Evolutionary conservation across 768 basidiomycete genomes (phyloP).

Genomic region (Fomitopsis serialis): DNA sequence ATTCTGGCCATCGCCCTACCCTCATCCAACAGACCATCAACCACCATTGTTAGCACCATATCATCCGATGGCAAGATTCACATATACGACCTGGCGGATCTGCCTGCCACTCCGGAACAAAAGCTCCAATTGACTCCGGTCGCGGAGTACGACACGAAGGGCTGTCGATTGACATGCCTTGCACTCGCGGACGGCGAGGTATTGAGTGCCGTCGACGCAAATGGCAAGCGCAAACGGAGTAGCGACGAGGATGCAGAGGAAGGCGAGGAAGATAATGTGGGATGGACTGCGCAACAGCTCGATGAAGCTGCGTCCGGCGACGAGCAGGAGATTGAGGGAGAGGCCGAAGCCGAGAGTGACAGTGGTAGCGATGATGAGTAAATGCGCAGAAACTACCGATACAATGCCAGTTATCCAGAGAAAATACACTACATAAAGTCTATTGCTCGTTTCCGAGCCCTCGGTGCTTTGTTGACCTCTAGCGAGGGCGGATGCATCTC

Average conservation of each 20-base stretch:
- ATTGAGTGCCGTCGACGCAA: conserved; percentile 12
- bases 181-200: conserved; percentile 48
- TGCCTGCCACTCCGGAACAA: conserved; percentile 30
- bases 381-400: conserved; percentile 10
- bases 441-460: conserved; percentile 18
- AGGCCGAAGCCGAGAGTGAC: conserved; percentile 24
- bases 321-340: conserved; percentile 8
- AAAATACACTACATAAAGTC: conserved; percentile 17
- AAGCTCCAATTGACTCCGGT: conserved; percentile 44
- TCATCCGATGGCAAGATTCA: conserved; percentile 89
- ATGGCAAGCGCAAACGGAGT: conserved; percentile 33
- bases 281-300: conserved; percentile 18
- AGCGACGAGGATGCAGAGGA: conserved; percentile 30
- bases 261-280: conserved; percentile 24
- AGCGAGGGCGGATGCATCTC: background rate
- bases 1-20: conserved; percentile 60
- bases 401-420: conserved; percentile 3
- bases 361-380: conserved; percentile 26
- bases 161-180: conserved; percentile 77
- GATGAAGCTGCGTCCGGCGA: conserved; percentile 6
- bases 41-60: conserved; percentile 66
- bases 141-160: conserved; percentile 76
- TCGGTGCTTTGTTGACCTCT: conserved; percentile 3
- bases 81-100: conserved; percentile 60
- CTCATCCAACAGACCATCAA: conserved; percentile 29